These are phyloP conservation scores for Phoma sp. DNA, from an alignment of 2,329 filamentous ascomycete species.

Conservation along the genomic window DNA sequence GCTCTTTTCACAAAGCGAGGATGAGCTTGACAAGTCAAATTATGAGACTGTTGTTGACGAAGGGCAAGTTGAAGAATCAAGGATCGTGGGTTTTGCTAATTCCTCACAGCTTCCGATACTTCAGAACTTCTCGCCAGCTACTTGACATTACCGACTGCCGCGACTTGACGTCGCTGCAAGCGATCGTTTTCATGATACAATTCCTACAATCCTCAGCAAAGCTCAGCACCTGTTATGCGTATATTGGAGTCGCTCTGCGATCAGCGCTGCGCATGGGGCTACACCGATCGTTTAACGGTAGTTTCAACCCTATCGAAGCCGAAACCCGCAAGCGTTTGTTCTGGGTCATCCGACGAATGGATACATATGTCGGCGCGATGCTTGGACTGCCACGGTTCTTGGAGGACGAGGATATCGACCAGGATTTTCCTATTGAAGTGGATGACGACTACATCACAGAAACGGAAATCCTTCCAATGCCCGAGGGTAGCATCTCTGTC, in stretches of 20 bases:
- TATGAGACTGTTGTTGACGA: conserved; percentile 57
- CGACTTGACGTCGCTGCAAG: conserved; percentile 58
- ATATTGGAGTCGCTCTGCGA: conserved; percentile 58
- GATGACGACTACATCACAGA: conserved; percentile 60
- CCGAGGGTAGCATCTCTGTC: conserved; percentile 61
- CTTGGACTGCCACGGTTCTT: conserved; percentile 57
- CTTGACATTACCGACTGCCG: conserved; percentile 61
- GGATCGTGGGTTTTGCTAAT: conserved; percentile 19
- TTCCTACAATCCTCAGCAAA: conserved; percentile 61
- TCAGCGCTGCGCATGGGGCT: conserved; percentile 59
- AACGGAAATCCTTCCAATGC: conserved; percentile 59
- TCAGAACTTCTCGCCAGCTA: conserved; percentile 55
- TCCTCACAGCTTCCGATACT: conserved; percentile 54
- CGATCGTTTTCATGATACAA: conserved; percentile 60
- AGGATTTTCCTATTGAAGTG: conserved; percentile 55
- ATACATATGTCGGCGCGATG: conserved; percentile 60
- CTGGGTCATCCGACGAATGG: conserved; percentile 59
- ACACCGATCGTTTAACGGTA: conserved; percentile 56
- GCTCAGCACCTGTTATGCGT: conserved; percentile 60
- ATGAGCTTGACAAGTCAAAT: conserved; percentile 45
- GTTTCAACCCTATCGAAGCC: conserved; percentile 56
- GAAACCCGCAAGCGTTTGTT: conserved; percentile 60
- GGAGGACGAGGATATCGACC: conserved; percentile 58
- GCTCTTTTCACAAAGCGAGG: conserved; percentile 53
- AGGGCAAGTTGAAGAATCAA: conserved; percentile 41